These are phyloP conservation scores for Mycena capillaripes DNA, from an alignment of 768 basidiomycete species.

Conservation along the genomic window DNA sequence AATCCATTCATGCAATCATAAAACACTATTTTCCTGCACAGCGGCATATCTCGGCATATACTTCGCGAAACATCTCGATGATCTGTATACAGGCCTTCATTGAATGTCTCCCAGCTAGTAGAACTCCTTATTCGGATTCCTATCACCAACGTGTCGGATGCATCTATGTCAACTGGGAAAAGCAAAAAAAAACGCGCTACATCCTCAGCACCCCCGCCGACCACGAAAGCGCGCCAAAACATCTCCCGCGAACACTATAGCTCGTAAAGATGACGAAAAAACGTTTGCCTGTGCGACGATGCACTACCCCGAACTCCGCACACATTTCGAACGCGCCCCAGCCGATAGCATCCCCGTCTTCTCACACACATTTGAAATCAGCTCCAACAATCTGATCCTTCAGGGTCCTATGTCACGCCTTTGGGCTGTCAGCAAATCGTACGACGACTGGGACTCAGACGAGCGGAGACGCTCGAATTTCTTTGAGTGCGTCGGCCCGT, in stretches of 20 bases:
- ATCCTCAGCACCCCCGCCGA: not conserved
- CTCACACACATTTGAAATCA: conserved; percentile 55
- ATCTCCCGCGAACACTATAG: not conserved
- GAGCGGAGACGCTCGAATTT: conserved; percentile 43
- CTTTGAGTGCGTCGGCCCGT: too few relatives aligned
- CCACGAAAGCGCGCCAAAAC: conserved; percentile 29
- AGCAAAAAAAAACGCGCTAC: conserved; percentile 38
- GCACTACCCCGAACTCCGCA: conserved; percentile 4
- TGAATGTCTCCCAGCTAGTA: conserved; percentile 43
- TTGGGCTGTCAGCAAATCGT: conserved; percentile 17
- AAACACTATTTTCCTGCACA: too few relatives aligned
- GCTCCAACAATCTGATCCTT: conserved; percentile 49
- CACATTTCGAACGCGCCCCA: not conserved
- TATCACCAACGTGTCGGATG: conserved; percentile 33
- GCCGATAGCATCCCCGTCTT: conserved; percentile 45
- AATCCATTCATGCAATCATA: too few relatives aligned
- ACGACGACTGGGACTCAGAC: conserved; percentile 42
- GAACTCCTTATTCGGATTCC: conserved; percentile 38
- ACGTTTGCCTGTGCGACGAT: conserved; percentile 12
- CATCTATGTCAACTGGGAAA: conserved; percentile 15
- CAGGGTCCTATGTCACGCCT: not conserved
- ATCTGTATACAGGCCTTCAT: too few relatives aligned
- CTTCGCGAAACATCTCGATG: not conserved
- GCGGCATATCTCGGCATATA: too few relatives aligned
- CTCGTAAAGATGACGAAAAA: not conserved